phyloP scores from a whole-genome alignment of 768 basidiomycete species.

The Leucocoprinus sp. region DNA sequence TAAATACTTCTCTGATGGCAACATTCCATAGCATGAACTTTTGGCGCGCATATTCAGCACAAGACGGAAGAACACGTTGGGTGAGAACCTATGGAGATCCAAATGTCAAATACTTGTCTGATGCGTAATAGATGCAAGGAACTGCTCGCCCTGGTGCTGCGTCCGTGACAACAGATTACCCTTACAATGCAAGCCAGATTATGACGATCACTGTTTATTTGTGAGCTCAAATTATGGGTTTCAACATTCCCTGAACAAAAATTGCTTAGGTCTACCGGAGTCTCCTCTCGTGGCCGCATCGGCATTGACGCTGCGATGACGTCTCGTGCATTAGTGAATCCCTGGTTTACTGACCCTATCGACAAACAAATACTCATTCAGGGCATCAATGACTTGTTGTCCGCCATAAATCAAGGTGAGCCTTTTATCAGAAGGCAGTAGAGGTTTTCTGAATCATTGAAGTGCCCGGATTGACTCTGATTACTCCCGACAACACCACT shows the following conservation, averaged over 20 bases:
- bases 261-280: conserved; percentile 40
- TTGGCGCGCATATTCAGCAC: conserved; percentile 45
- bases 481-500: conserved; percentile 53
- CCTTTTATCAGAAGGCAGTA: not conserved
- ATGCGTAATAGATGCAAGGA: conserved; percentile 43
- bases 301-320: conserved; percentile 47
- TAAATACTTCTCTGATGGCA: not conserved
- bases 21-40: conserved; percentile 36
- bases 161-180: conserved; percentile 36
- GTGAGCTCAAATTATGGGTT: conserved; percentile 21
- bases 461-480: conserved; percentile 45
- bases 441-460: conserved; percentile 8
- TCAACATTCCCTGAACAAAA: not conserved
- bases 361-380: conserved; percentile 45
- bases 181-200: conserved; percentile 47
- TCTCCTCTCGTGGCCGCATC: conserved; percentile 54
- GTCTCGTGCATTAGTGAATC: conserved; percentile 38
- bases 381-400: conserved; percentile 41
- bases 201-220: conserved; percentile 59
- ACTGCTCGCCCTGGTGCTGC: conserved; percentile 55
- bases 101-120: not conserved
- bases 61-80: conserved; percentile 40
- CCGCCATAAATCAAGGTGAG: conserved; percentile 33
- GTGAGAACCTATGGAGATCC: conserved; percentile 20
- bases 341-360: conserved; percentile 51